phyloP scores from a whole-genome alignment of 257 asterid species.

The Solanum chaucha region DNA sequence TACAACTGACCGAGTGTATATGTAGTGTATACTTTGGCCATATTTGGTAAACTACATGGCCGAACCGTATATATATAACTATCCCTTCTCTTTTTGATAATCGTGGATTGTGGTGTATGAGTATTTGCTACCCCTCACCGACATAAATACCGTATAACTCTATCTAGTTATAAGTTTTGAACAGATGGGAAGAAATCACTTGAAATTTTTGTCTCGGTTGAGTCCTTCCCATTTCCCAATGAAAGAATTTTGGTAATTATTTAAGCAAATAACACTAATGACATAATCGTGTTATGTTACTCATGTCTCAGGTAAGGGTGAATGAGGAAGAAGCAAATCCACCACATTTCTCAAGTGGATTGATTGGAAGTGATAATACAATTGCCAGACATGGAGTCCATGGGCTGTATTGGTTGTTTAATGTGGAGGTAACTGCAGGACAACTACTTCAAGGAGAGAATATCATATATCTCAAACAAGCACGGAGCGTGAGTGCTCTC shows the following conservation, averaged over 20 bases:
- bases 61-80: neutral
- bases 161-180: neutral
- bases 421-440: neutral
- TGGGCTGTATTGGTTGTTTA: constrained; percentile 8
- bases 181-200: neutral
- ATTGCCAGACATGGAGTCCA: constrained; percentile 14
- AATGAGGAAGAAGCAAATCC: constrained; percentile 22
- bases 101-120: neutral
- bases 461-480: constrained; percentile 1
- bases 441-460: constrained; percentile 1
- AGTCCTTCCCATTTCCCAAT: neutral
- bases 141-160: neutral
- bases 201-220: neutral
- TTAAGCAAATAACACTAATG: neutral
- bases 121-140: neutral
- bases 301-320: constrained; percentile 47
- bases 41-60: neutral
- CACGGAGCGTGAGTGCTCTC: neutral
- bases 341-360: constrained; percentile 10
- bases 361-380: constrained; percentile 10
- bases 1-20: neutral
- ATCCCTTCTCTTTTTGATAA: neutral
- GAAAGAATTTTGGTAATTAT: neutral
- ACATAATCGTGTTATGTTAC: neutral
- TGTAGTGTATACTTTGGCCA: neutral